Evolutionary conservation across 371 early-diverging fungal genomes (phyloP).

Genomic region (Amoeboaphelidium protococcarum): DNA sequence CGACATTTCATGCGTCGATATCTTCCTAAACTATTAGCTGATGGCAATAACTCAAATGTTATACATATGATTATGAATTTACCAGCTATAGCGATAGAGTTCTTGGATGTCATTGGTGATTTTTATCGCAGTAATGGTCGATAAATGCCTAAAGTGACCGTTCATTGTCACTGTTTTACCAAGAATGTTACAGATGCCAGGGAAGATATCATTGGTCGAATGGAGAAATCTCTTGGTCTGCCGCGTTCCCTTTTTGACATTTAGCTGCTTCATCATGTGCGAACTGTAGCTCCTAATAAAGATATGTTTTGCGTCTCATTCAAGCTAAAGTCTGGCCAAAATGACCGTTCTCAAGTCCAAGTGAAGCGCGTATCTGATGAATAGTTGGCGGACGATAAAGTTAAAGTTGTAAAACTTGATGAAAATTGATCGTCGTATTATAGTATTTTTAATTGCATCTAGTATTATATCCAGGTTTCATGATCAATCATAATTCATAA

Average conservation of each 20-base stretch:
- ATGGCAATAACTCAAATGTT: background rate
- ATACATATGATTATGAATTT: conserved; percentile 92
- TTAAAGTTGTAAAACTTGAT: too few relatives aligned
- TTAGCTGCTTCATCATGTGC: conserved; percentile 32
- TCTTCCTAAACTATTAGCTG: conserved; percentile 10
- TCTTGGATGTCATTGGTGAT: conserved; percentile 35
- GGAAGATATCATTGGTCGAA: conserved; percentile 22
- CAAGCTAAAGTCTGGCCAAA: too few relatives aligned
- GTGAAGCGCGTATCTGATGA: too few relatives aligned
- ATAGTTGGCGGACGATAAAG: too few relatives aligned
- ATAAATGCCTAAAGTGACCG: conserved; percentile 29
- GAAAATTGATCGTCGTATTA: too few relatives aligned
- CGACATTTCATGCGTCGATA: conserved; percentile 58
- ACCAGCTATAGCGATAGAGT: conserved; percentile 83
- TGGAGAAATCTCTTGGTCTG: background rate
- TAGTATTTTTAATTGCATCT: too few relatives aligned
- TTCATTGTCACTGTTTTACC: conserved; percentile 87
- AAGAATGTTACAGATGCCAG: conserved; percentile 33
- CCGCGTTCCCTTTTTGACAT: background rate
- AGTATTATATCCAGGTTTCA: too few relatives aligned
- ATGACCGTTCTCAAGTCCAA: too few relatives aligned
- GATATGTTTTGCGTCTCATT: conserved; percentile 90
- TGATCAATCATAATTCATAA: too few relatives aligned
- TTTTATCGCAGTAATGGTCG: conserved; percentile 15
- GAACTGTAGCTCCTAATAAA: conserved; percentile 89